Evolutionary conservation across 202 grass and related monocot species (phyloP), one percentile per base, ranked within the genome.

Genomic region (Hordeum pubiflorum): DNA sequence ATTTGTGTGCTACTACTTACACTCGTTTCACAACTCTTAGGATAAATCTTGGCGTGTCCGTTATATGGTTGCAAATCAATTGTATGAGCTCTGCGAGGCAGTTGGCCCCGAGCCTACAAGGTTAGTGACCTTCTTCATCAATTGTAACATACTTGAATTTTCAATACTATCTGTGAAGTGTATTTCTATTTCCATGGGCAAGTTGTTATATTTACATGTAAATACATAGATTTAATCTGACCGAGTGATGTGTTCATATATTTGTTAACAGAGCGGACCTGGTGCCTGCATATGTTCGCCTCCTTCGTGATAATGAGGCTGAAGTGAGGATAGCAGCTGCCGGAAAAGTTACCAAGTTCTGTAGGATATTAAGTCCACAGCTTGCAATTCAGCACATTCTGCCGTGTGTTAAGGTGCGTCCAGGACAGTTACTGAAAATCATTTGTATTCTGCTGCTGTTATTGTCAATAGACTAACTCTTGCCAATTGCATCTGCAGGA

Each of bases 41-140:
- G 96, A 98, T 78, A 98, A 98, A 89, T 98, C 92, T 4, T 98
- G 96, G 96, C 96, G 90, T 86, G 96, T 98, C 8, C 88, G 96
- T 15, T 98, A 98, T 72, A 98, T 98, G 96, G 96, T 98, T 29
- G 96, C 92, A 57, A 98, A 95, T 87, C 96, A 95, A 75, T 74
- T 98, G 48, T 93, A 95, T 73, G 96, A 95, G 55, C 90, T 98
- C 63, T 98, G 92, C 66, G 96, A 98, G 78, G 90, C 92, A 79
- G 96, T 95, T 75, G 92, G 96, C 48, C 89, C 96, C 10, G 96
- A 98, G 67, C 88, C 92, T 50, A 93, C 96, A 37, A 93, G 90
- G 96, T 95, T 79, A 79, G 15, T 63, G 32, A 22, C 21, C 18
- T 62, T 26, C 61, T 59, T 26, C 13, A 54, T 74, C 21, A 55